Base-by-base conservation (phyloP, 345 rosid genomes). In the Camelina laxa region DNA sequence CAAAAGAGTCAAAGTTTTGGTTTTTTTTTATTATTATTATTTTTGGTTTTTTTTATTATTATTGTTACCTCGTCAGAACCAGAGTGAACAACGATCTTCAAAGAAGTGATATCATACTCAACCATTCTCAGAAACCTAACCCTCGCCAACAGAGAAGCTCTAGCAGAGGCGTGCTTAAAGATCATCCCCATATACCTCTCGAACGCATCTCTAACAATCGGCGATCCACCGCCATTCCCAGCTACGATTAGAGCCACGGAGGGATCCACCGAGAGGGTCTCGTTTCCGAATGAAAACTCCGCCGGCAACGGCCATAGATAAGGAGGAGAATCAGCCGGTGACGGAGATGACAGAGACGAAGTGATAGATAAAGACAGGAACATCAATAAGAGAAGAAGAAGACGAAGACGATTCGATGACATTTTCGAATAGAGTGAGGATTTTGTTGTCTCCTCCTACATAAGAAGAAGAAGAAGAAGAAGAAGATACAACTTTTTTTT, bases 281-380 rank as follows among this genome's bases (percentile, higher is more conserved):
- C 75, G 59, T 71, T 50, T 54, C 99, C 93, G 69, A 79, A 83
- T 16, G 84, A 78, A 75, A 84, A 88, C 20, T 86, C 81, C 21
- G 85, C 81, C n/a, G 97, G 97, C 9, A 92, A 80, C 7, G 97
- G 97, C 99, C 94, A 90, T 69, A 89, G 41, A 75, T 82, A 89
- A 2, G 91, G 74, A 69, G 71, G 84, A 17, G 88, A 80, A 44
- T 75, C 80, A 60, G 73, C 53, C 33, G 45, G 69, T 0, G 77
- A 72, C 8, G 56, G 38, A 2, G 61, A 19, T 66, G 66, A 41
- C 13, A 69, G 48, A 62, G 73, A 66, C 17, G 60, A 24, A 51
- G 70, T 80, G 58, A 72, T 49, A 4, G 57, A 22, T 64, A 68
- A 5, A 15, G 73, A 16, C 72, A 72, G 0, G 47, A 35, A 20